A percentile compares a stretch with the other conserved stretches of the same genome.
Conservation (phyloP, 768 basidiomycete genomes). For the Trametes villosa region DNA sequence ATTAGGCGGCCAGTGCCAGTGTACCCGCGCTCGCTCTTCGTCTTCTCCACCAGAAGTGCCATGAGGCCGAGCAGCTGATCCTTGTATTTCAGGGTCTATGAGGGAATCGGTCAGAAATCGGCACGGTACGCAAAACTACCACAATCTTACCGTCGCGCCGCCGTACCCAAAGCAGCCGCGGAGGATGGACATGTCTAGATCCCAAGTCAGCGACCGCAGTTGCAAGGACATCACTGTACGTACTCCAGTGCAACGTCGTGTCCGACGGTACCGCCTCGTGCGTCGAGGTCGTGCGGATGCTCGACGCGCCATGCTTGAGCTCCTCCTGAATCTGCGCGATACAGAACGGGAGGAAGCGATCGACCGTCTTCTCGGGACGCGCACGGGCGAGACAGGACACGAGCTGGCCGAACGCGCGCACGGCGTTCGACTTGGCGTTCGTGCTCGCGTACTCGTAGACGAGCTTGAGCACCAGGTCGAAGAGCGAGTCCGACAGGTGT, state of each 20-base stretch:
- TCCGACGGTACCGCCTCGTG: conserved; percentile 79
- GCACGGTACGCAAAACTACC: not conserved
- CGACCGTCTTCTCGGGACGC: conserved; percentile 73
- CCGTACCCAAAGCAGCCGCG: conserved; percentile 83
- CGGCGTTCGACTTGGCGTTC: conserved; percentile 90
- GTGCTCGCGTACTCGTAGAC: conserved; percentile 88
- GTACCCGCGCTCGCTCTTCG: conserved; percentile 89
- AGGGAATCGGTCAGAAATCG: conserved; percentile 8
- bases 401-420: conserved; percentile 87
- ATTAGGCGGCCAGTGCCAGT: conserved; percentile 78
- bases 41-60: conserved; percentile 70
- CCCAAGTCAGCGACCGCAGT: conserved; percentile 8
- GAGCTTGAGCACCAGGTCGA: conserved; percentile 83
- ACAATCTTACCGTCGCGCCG: conserved; percentile 57
- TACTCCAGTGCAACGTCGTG: conserved; percentile 93
- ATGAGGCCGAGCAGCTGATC: conserved; percentile 66
- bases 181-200: conserved; percentile 75
- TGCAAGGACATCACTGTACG: conserved; percentile 31
- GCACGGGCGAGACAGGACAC: conserved; percentile 83
- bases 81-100: conserved; percentile 72
- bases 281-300: conserved; percentile 77
- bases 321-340: conserved; percentile 79
- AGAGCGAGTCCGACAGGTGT: conserved; percentile 77
- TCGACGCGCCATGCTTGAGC: conserved; percentile 88
- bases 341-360: conserved; percentile 82